phyloP scores from a whole-genome alignment of 108 stramenopile genomes.

The Parmales sp. region DNA sequence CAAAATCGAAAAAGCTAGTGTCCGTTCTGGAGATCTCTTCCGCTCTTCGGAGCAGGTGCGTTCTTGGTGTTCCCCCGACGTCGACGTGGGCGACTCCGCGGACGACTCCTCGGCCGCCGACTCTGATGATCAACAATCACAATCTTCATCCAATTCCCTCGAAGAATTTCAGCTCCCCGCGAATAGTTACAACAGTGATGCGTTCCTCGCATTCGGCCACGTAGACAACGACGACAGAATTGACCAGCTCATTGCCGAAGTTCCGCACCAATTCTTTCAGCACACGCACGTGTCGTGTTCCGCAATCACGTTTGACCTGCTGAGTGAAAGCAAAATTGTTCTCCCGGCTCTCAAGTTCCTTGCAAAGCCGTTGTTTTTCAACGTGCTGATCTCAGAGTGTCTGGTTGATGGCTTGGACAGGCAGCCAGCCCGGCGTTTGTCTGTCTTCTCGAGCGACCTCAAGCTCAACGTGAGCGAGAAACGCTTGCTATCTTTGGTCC shows the following conservation, averaged over 20 bases:
- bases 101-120: not conserved
- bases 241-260: not conserved
- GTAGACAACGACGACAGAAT: not conserved
- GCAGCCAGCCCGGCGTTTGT: not conserved
- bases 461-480: not conserved
- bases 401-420: not conserved
- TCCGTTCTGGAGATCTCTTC: not conserved
- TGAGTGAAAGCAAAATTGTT: not conserved
- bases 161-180: not conserved
- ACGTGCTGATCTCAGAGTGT: not conserved
- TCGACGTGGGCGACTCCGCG: not conserved
- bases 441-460: not conserved
- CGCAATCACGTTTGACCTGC: not conserved
- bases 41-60: not conserved
- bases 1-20: not conserved
- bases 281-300: not conserved
- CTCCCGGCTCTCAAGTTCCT: not conserved
- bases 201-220: not conserved
- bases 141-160: too few species aligned
- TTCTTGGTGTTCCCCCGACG: not conserved
- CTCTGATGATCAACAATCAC: too few species aligned
- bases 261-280: not conserved
- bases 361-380: not conserved
- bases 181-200: not conserved
- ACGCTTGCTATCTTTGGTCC: not conserved